Evolutionary conservation across 257 asterid genomes (phyloP).

Genomic region (Penstemon newberryi): DNA sequence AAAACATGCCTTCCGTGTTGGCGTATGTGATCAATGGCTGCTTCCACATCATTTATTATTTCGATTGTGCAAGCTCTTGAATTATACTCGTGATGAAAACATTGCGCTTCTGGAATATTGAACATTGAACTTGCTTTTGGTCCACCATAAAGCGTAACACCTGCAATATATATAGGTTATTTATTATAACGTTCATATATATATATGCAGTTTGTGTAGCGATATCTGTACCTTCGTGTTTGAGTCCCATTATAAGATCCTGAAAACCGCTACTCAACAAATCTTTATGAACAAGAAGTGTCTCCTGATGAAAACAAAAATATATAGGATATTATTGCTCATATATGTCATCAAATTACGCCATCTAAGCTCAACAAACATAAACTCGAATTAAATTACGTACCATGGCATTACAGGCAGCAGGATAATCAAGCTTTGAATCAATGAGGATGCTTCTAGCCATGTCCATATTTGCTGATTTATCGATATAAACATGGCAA

Average conservation of each 20-base stretch:
- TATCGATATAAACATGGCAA: conserved; percentile 77
- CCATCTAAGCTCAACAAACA: background rate
- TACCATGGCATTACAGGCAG: conserved; percentile 92
- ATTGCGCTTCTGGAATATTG: conserved; percentile 32
- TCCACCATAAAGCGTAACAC: conserved; percentile 57
- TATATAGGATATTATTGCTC: background rate
- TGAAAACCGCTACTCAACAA: conserved; percentile 48
- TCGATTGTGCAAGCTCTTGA: conserved; percentile 62
- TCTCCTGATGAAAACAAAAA: conserved; percentile 48
- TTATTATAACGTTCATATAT: background rate
- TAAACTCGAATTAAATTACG: background rate
- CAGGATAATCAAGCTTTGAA: conserved; percentile 83
- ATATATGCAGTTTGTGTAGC: background rate
- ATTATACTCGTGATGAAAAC: conserved; percentile 59
- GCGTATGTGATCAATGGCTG: conserved; percentile 54
- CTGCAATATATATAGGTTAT: conserved; percentile 28
- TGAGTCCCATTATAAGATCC: conserved; percentile 64
- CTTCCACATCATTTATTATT: conserved; percentile 49
- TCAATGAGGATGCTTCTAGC: conserved; percentile 63
- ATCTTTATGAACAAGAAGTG: conserved; percentile 74
- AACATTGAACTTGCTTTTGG: conserved; percentile 49
- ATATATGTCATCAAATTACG: background rate
- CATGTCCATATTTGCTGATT: conserved; percentile 70
- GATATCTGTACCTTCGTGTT: conserved; percentile 46
- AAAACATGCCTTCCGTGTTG: conserved; percentile 53